Evolutionary conservation across 2,329 filamentous ascomycete genomes (phyloP), one percentile per base, ranked within the genome.

Genomic region (Botrytis galanthina): DNA sequence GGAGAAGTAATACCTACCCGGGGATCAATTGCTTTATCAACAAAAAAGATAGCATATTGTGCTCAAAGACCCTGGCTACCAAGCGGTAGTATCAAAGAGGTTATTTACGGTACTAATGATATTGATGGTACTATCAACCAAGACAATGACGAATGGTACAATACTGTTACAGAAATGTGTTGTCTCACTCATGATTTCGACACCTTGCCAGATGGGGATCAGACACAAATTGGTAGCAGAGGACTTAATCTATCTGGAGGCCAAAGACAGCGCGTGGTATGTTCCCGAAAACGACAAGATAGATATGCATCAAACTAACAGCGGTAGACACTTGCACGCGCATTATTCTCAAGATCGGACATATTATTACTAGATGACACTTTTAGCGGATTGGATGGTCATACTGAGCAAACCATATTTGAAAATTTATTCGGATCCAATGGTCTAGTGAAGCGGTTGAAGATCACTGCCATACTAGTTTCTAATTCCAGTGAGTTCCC

Each of bases 321-420:
- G 59, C 48, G 18, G 2, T 67, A 78, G 74, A 82, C 84, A 4
- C 77, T 87, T 1, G 86, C 86, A 5, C 81, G 86, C 26, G 85
- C 85, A 1, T 77, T 87, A 0, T 88, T 86, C 73, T 80, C 83
- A 1, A 75, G 80, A 14, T 80, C 77, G 10, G 76, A 81, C 1
- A 78, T 86, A 0, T 29, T 85, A 1, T 46, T 88, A 4, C 77
- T 87, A 0, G 86, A 88, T 72, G 85, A 87, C 70, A 78, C 82
- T 0, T 83, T 87, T 51, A 84, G 84, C 66, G 83, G 82, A 0
- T 80, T 87, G 3, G 86, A 87, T 73, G 80, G 81, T 1, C 78
- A 82, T 6, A 88, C 86, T 0, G 81, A 84, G 18, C 77, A 81
- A 10, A 75, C 79, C 3, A 80, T 88, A 6, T 84, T 87, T 54